Base-by-base conservation (phyloP, 1,139 yeast species). In the Hansenula anomala region DNA sequence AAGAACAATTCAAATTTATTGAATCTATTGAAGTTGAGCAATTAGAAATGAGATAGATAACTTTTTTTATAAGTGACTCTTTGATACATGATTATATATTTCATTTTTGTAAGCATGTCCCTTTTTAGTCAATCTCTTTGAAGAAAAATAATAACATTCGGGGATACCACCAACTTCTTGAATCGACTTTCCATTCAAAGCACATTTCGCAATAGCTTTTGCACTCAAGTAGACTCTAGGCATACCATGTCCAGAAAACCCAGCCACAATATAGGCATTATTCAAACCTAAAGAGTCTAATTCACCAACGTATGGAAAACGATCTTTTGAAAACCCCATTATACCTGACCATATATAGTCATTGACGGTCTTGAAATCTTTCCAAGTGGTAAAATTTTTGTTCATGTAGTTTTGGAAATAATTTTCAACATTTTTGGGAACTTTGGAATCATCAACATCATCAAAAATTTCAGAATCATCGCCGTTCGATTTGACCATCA, bases 191-290 rank as follows among this genome's bases (percentile, higher is more conserved):
- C 32, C 37, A 17, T 33, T 28, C 10, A 41, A 32, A 12, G 48
- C 38, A 33, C 51, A 43, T 1, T 34, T 41, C 2, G 52, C 51
- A 31, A 48, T 28, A 10, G 52, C 51, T 24, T 49, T 48, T 28
- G 48, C 53, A 29, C 41, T 30, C 5, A 47, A 20, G 38, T 55
- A 66, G 27, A 68, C 66, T 37, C 75, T 52, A 20, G 74, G 73
- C 73, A 70, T 69, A 18, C 75, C 75, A 46, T 70, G 75, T 8
- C 75, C 75, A 23, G 63, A 61, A 52, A 66, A 70, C 1, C 75
- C 75, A 4, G 71, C 73, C 37, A 60, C 52, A 11, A 67, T 58
- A 41, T 50, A 63, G 13, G 56, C 46, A 35, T 54, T 54, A 26
- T 49, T 44, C 35, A 56, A 52, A 4, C 41, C 45, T 15, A 49